Base-by-base conservation (phyloP, 179 eudicot species). In the Silene coronaria region DNA sequence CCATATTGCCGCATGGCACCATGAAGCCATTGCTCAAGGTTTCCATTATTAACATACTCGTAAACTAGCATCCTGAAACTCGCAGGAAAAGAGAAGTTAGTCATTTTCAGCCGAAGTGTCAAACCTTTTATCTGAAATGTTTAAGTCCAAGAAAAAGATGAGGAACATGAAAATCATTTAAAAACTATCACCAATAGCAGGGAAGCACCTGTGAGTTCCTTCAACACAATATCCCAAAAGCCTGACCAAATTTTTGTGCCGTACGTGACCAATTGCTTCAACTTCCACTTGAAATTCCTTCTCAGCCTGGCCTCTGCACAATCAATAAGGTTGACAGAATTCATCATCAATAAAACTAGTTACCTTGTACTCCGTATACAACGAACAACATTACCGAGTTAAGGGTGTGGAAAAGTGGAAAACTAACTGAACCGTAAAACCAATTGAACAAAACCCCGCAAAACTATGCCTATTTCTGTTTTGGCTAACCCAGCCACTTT, bases 11-110 rank as follows among this genome's bases (percentile, higher is more conserved):
- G 88, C 97, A 92, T 89, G 66, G 93, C 97, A 77, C 99, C 99
- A 77, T 93, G 99, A 78, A 95, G 95, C 99, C 99, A 95, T 77
- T 95, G 99, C 82, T 95, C 99, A 72, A 95, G 81, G 79, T 95
- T 95, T 6, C 99, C 99, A 72, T 95, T 95, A 83, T 89, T 91
- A 67, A 95, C 99, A 69, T 92, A 95, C 80, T 95, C 99, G 36
- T 95, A 95, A 11, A 92, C 97, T 32, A 95, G 79, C 90, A 95
- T 85, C 88, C 99, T 95, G 93, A 81, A 76, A 86, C 21, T 30
- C 27, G 73, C 6, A 82, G 12, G 34, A 28, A 75, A 36, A 3
- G 75, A 22, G 34, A 78, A 30, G 38, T 78, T 62, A 75, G 74
- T 70, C 79, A 55, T 62, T 21, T 26, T 6, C 6, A 30, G 23